Evolutionary conservation across 2,329 filamentous ascomycete species (phyloP).

Genomic region (Chaetomium sp.): DNA sequence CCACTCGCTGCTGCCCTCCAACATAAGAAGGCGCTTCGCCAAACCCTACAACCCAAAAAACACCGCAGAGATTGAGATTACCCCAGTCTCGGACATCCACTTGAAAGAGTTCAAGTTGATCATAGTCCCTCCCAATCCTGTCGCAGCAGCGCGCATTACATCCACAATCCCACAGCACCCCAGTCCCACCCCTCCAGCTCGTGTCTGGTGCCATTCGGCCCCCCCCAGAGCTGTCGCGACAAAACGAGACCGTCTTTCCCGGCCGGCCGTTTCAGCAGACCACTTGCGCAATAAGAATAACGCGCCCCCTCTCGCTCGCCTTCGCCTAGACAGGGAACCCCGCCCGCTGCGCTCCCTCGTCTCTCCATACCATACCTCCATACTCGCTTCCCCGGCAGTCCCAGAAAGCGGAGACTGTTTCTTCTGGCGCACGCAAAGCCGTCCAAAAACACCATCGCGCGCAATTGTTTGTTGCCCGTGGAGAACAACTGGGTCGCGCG

Average conservation of each 20-base stretch:
- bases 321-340: constrained; percentile 9
- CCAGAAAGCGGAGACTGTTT: constrained; percentile 11
- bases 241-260: constrained; percentile 28
- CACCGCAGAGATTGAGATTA: not conserved
- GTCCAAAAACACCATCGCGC: constrained; percentile 27
- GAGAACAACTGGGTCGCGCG: constrained; percentile 10
- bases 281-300: constrained; percentile 35
- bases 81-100: not conserved
- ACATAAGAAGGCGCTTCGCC: constrained; percentile 23
- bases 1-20: constrained; percentile 19
- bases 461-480: constrained; percentile 11
- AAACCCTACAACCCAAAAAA: constrained; percentile 12
- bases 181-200: not conserved
- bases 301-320: constrained; percentile 24
- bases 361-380: constrained; percentile 23
- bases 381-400: constrained; percentile 21
- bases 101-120: not conserved
- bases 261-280: constrained; percentile 31
- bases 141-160: constrained; percentile 5
- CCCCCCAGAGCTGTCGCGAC: constrained; percentile 19
- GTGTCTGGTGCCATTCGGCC: not conserved
- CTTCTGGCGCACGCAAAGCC: constrained; percentile 13
- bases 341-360: constrained; percentile 19
- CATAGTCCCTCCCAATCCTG: not conserved
- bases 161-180: not conserved